Evolutionary conservation across 208 protist species (phyloP), one percentile per base, ranked within the genome.

Genomic region (Jaenimonas drosophilae): DNA sequence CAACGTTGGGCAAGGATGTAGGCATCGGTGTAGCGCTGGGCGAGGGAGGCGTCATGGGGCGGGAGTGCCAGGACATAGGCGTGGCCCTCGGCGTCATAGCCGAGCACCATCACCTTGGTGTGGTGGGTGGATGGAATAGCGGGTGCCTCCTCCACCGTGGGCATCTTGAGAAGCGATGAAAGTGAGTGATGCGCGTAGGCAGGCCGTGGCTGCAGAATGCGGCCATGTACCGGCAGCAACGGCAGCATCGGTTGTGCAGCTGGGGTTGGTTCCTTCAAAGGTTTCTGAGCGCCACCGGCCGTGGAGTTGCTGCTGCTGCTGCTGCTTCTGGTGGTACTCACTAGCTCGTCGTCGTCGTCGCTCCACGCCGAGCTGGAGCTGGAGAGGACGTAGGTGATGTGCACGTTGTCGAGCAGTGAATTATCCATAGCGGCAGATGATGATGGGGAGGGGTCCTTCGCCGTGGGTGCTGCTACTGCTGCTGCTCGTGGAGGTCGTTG

Each of bases 31-130:
- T n/a, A n/a, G n/a, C n/a, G n/a, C n/a, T n/a, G n/a, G n/a, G n/a
- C 24, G 53, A 44, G 2, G 49, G 31, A 40, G 16, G 14, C 4
- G 16, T 6, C 4, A 30, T 49, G 7, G 24, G 25, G 29, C 16
- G 57, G 48, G 34, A 19, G 36, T 2, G 62, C 60, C 16, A 64
- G 44, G 2, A 79, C 28, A 27, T 58, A 67, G n/a, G 51, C 67
- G 4, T 41, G 24, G 0, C 54, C 63, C 9, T 50, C 14, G 9
- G 38, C 47, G 38, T 70, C 47, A 54, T 74, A 82, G 9, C 73
- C 73, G 33, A 82, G 54, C 25, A 82, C 26, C n/a, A 76, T 39
- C 14, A 47, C 33, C 4, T 4, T 25, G 20, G 4, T 5, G 20
- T 2, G 3, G 43, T 3, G 19, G 7, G 30, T 16, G 24, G 9